Conservation (phyloP, 2,329 filamentous ascomycete genomes). For the Pseudodiploospora longispora region DNA sequence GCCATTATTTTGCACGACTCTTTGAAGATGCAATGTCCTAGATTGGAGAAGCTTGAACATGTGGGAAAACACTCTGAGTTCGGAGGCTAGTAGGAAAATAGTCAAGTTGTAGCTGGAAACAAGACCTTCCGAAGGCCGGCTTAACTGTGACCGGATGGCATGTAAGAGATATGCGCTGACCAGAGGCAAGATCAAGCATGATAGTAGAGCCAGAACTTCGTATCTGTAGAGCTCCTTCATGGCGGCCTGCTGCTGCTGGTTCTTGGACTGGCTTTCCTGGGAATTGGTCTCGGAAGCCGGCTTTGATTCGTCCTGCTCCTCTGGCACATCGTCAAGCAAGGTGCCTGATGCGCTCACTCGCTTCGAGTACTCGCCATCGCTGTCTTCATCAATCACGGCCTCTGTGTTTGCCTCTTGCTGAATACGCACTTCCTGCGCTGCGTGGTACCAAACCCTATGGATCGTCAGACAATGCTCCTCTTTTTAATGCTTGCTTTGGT, state of each 20-base stretch:
- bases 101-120: constrained; percentile 90
- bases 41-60: constrained; percentile 71
- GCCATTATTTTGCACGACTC: constrained; percentile 52
- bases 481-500: too few relatives aligned
- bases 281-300: not conserved
- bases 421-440: constrained; percentile 55
- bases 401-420: constrained; percentile 37
- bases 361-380: constrained; percentile 28
- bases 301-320: constrained; percentile 28
- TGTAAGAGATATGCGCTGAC: constrained; percentile 80
- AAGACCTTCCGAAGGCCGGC: constrained; percentile 73
- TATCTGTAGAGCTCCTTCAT: constrained; percentile 62
- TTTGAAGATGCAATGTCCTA: constrained; percentile 74
- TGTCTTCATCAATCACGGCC: constrained; percentile 37
- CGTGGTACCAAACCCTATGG: constrained; percentile 63
- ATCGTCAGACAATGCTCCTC: not conserved
- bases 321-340: constrained; percentile 35
- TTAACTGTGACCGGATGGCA: constrained; percentile 70
- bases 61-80: constrained; percentile 76
- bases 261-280: not conserved
- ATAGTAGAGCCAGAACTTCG: constrained; percentile 64
- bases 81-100: constrained; percentile 80
- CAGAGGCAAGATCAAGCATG: constrained; percentile 72
- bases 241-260: constrained; percentile 28
- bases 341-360: constrained; percentile 12